A percentile compares a stretch with the other conserved stretches of the same genome.
Evolutionary conservation across 768 basidiomycete species (phyloP).

Genomic region (Naganishia randhawae): DNA sequence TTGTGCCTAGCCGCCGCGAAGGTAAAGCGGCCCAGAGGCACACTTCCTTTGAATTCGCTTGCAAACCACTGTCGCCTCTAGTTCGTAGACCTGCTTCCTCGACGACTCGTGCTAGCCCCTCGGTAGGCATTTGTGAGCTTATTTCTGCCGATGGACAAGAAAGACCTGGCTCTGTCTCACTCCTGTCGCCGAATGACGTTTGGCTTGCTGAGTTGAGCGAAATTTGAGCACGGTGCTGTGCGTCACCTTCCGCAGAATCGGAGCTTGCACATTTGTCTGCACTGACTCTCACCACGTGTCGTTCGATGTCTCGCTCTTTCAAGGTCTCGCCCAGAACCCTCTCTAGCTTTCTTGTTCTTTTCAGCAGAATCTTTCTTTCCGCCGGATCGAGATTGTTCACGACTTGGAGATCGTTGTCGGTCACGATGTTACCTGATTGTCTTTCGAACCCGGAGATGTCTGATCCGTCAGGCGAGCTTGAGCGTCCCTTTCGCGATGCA

Average conservation of each 20-base stretch:
- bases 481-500: neutral
- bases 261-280: neutral
- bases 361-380: constrained; percentile 12
- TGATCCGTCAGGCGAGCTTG: neutral
- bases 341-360: constrained; percentile 15
- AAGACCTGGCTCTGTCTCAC: neutral
- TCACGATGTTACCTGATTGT: neutral
- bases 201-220: neutral
- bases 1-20: neutral
- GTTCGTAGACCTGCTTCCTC: neutral
- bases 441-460: neutral
- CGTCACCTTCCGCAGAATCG: neutral
- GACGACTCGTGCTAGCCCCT: neutral
- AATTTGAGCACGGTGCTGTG: neutral
- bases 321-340: constrained; percentile 13
- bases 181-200: neutral
- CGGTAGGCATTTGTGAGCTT: neutral
- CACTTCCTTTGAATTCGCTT: neutral
- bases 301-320: neutral
- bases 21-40: neutral
- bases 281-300: neutral
- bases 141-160: neutral
- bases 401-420: neutral
- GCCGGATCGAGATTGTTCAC: constrained; percentile 5
- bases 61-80: neutral